These are phyloP conservation scores for Nicotiana tabacum DNA, from an alignment of 257 asterid species.

Conservation along the genomic window DNA sequence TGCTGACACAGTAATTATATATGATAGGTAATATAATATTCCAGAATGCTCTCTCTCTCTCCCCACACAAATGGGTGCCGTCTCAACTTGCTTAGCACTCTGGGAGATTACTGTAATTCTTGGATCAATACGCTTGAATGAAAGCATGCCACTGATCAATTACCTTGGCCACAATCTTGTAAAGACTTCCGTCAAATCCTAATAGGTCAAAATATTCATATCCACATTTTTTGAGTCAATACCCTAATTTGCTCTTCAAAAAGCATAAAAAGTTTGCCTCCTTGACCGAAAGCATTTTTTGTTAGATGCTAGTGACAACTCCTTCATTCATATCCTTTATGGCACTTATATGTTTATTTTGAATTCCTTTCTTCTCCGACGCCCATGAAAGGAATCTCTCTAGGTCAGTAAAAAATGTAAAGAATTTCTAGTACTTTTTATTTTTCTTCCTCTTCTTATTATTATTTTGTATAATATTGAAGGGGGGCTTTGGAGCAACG, in stretches of 20 bases:
- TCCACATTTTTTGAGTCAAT: not conserved
- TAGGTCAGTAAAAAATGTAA: no score
- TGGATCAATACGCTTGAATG: not conserved
- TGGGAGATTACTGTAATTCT: not conserved
- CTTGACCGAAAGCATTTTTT: not conserved
- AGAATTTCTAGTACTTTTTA: no score
- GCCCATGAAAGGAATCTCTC: no score
- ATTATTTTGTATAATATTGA: no score
- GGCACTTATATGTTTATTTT: no score
- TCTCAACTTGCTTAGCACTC: not conserved
- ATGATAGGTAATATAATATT: slow-evolving; percentile 68
- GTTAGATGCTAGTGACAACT: not conserved
- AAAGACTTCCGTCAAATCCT: not conserved
- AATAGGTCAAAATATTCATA: not conserved
- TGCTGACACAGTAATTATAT: slow-evolving; percentile 94
- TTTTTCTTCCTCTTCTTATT: no score
- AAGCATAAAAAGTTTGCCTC: not conserved
- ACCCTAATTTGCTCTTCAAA: not conserved
- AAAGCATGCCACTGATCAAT: not conserved
- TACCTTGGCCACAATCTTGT: not conserved
- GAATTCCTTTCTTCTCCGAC: no score
- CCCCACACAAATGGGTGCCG: not conserved
- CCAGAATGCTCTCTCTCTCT: not conserved
- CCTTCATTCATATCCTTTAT: no score
- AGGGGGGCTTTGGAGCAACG: no score